Conservation (phyloP, 2,329 filamentous ascomycete genomes). For the Hirsutella minnesotensis region DNA sequence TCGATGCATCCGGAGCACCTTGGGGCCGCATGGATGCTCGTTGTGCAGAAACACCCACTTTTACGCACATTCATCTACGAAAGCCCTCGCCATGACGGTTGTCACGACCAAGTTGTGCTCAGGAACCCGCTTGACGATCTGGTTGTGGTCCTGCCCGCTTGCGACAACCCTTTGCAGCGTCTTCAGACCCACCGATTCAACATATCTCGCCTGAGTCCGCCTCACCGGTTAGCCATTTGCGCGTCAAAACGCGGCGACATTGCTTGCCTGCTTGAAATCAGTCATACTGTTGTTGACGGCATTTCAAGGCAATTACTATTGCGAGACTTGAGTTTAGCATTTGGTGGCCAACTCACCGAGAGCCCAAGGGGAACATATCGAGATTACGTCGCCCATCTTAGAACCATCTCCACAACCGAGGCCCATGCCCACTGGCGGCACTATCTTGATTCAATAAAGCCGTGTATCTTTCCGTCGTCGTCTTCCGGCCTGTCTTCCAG, state of each 20-base stretch:
- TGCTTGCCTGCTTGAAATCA: slow-evolving; percentile 6
- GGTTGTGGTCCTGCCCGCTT: background rate
- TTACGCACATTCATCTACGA: slow-evolving; percentile 7
- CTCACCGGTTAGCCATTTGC: background rate
- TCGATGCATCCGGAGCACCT: slow-evolving; percentile 3
- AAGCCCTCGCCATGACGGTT: background rate
- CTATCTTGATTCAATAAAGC: too few relatives aligned
- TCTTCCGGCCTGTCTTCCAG: slow-evolving; percentile 4
- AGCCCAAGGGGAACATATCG: background rate
- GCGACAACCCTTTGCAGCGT: background rate
- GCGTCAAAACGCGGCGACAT: background rate
- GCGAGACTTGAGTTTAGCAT: slow-evolving; percentile 3
- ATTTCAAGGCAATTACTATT: slow-evolving; percentile 2
- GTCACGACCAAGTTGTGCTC: background rate
- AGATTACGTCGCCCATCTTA: background rate
- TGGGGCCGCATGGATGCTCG: slow-evolving; percentile 4
- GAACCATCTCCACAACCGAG: too few relatives aligned
- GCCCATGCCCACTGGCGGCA: too few relatives aligned
- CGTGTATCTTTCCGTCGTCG: too few relatives aligned
- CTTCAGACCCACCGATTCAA: too few relatives aligned
- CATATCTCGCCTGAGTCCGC: too few relatives aligned
- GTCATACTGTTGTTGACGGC: slow-evolving; percentile 6
- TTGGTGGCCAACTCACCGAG: background rate
- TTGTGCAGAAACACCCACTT: slow-evolving; percentile 5
- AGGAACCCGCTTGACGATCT: background rate